Evolutionary conservation across 768 basidiomycete species (phyloP), one percentile per base, ranked within the genome.

Genomic region (Tylopilus subfusipes): DNA sequence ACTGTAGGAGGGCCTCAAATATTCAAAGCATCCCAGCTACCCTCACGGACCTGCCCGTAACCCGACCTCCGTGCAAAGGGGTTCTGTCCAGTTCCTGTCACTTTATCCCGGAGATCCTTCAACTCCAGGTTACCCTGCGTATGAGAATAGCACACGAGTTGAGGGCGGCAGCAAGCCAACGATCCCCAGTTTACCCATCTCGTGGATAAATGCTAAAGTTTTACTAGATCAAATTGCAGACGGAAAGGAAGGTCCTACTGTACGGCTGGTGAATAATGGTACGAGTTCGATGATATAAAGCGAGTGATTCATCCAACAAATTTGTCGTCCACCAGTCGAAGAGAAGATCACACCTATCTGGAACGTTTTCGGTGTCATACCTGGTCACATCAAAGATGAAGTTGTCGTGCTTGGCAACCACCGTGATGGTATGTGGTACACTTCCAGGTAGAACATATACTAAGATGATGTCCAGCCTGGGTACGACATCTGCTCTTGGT

Each of bases 181-280:
- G 18, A 93, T 93, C 56, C 90, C 91, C 1, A 93, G 90, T 63
- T 70, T 98, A n/a, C 96, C 96, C 1, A 83, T 98, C 58, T 91
- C 88, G 0, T 96, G 91, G 86, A 73, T 74, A 46, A 97, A 94
- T 64, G 94, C 92, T 1, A 70, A 85, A 56, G 76, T 79, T 18
- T 72, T 94, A 9, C 73, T 93, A 10, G 75, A 70, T 39, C 69
- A 81, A 53, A 58, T 77, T 24, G 70, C 76, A 45, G 59, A 68
- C 75, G 55, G 69, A 63, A 51, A 73, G 50, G 68, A 62, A 33
- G 62, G 68, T 44, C 73, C 70, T 43, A 76, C 65, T 38, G 66
- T 87, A 22, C 78, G 77, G 49, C 65, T 83, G 47, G 78, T 82
- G 14, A 85, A 84, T 59, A 76, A 79, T 58, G 82, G 84, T 82